phyloP scores from a whole-genome alignment of 1,284 basidiomycete genomes.

The Rhodotorula sp. region DNA sequence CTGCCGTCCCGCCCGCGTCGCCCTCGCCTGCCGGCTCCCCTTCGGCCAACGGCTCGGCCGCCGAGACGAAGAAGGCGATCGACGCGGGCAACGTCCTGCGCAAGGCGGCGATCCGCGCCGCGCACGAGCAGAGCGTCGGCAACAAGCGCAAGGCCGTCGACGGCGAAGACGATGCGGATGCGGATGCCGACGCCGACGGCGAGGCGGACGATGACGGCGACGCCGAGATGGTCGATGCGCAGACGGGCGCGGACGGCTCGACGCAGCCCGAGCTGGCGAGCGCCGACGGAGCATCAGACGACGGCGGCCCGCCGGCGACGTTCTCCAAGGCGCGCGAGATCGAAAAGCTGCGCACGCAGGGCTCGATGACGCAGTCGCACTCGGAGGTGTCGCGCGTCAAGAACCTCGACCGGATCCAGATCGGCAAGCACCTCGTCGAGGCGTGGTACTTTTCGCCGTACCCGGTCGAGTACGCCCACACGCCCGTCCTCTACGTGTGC shows the following conservation, averaged over 20 bases:
- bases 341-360: conserved; percentile 94
- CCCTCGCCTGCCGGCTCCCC: conserved; percentile 21
- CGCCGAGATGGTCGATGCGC: conserved; percentile 54
- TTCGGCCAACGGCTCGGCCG: conserved; percentile 33
- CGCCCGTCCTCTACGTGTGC: conserved; percentile 94
- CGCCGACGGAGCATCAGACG: conserved; percentile 38
- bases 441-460: conserved; percentile 99
- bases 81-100: conserved; percentile 57
- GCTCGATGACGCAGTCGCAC: conserved; percentile 98
- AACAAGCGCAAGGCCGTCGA: conserved; percentile 35
- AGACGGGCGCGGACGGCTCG: conserved; percentile 43
- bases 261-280: conserved; percentile 17
- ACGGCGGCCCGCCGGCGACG: conserved; percentile 52
- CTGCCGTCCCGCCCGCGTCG: conserved; percentile 45
- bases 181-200: conserved; percentile 49
- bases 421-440: conserved; percentile 94
- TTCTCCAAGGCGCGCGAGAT: conserved; percentile 97
- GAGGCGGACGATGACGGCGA: conserved; percentile 51
- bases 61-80: conserved; percentile 66
- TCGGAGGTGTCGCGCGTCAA: conserved; percentile 97
- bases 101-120: conserved; percentile 45
- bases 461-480: conserved; percentile 94
- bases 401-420: conserved; percentile 95
- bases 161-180: conserved; percentile 44
- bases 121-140: conserved; percentile 34